phyloP scores from a whole-genome alignment of 371 early-diverging fungal species.

The Thermomucor indicae-seudaticae region DNA sequence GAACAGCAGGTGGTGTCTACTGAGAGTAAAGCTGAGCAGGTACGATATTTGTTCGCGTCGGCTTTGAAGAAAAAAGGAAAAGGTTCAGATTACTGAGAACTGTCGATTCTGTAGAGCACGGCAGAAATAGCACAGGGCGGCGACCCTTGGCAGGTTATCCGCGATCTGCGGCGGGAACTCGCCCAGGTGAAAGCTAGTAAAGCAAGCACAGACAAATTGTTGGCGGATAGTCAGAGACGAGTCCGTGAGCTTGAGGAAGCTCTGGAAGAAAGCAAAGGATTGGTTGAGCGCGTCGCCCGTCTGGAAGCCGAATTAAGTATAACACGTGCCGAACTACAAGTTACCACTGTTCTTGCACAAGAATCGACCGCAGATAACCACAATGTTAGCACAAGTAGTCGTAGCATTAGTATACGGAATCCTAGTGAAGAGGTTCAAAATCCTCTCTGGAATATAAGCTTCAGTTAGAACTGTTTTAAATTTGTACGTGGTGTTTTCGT shows the following conservation, averaged over 20 bases:
- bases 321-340: constrained; percentile 29
- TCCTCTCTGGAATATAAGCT: too few relatives aligned
- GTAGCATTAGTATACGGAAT: not conserved
- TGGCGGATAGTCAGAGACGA: constrained; percentile 9
- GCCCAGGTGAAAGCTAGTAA: constrained; percentile 10
- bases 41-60: too few relatives aligned
- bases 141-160: constrained; percentile 26
- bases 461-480: too few relatives aligned
- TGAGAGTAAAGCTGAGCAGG: too few relatives aligned
- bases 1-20: too few relatives aligned
- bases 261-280: constrained; percentile 15
- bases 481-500: too few relatives aligned
- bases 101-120: too few relatives aligned
- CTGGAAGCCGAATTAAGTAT: constrained; percentile 38
- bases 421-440: too few relatives aligned
- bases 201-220: constrained; percentile 9
- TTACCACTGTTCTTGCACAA: constrained; percentile 16
- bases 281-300: constrained; percentile 30
- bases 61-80: too few relatives aligned
- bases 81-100: too few relatives aligned
- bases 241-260: constrained; percentile 14
- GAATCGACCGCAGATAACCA: constrained; percentile 3
- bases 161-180: constrained; percentile 17
- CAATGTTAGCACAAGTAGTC: not conserved
- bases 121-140: constrained; percentile 5